A percentile compares a stretch with the other conserved stretches of the same genome.
phyloP scores from a whole-genome alignment of 1,284 basidiomycete species.

The Salmacisia buchloeana region DNA sequence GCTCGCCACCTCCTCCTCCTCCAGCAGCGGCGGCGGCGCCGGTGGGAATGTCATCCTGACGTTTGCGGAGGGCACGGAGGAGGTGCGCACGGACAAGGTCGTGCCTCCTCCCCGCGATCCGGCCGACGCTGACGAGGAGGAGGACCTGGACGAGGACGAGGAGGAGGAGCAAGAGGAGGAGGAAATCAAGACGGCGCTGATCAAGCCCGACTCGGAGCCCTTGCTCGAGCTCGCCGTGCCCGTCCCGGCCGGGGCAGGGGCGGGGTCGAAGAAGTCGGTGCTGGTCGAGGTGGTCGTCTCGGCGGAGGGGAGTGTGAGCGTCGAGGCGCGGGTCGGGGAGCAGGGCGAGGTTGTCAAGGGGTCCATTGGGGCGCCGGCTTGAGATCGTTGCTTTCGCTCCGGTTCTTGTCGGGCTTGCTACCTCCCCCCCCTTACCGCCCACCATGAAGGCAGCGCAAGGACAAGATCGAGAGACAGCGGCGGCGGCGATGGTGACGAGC shows the following conservation, averaged over 20 bases:
- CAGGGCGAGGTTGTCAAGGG: neutral
- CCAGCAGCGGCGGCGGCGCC: too few relatives aligned
- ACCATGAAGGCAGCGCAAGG: too few relatives aligned
- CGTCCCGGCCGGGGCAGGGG: slow-evolving; percentile 11
- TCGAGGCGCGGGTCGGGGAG: slow-evolving; percentile 14
- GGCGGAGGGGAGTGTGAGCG: slow-evolving; percentile 15
- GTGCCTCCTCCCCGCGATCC: slow-evolving; percentile 23
- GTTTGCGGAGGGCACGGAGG: slow-evolving; percentile 79
- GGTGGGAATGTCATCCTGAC: slow-evolving; percentile 77
- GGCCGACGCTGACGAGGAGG: slow-evolving; percentile 18
- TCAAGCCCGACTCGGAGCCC: slow-evolving; percentile 23
- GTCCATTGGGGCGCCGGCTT: neutral
- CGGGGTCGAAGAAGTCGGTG: slow-evolving; percentile 19
- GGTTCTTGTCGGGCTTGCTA: too few relatives aligned
- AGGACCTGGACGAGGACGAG: slow-evolving; percentile 57
- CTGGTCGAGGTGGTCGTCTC: slow-evolving; percentile 22
- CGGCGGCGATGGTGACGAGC: too few relatives aligned
- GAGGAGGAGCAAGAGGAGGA: slow-evolving; percentile 47
- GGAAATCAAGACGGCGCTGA: slow-evolving; percentile 34
- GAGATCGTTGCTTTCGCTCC: neutral
- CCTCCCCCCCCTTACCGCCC: too few relatives aligned
- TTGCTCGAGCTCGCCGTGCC: slow-evolving; percentile 28
- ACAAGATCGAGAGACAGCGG: too few relatives aligned
- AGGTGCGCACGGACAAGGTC: slow-evolving; percentile 64
- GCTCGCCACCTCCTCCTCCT: slow-evolving; percentile 17